Percentiles rank a stretch among this genome's conserved stretches.
These are phyloP conservation scores for Hypoxylon cercidicola DNA, from an alignment of 495 filamentous ascomycete species.

Conservation along the genomic window DNA sequence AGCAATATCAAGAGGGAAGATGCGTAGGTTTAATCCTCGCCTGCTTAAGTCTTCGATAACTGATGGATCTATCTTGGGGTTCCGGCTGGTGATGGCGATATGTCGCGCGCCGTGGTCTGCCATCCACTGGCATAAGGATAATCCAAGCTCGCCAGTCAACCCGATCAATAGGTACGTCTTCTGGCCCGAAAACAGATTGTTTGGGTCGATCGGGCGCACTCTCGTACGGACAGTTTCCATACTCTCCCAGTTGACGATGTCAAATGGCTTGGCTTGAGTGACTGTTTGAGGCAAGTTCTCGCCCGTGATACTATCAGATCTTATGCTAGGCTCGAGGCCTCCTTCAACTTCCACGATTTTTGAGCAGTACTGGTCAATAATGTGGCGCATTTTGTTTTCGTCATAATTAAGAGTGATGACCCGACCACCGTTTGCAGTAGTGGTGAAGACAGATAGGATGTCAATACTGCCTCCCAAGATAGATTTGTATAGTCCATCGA, in stretches of 20 bases:
- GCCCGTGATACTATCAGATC: no score
- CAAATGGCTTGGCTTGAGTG: no score
- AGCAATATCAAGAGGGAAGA: conserved; percentile 12
- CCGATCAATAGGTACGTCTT: conserved; percentile 62
- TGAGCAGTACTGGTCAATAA: no score
- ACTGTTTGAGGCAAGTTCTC: no score
- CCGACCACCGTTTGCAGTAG: no score
- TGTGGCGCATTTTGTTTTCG: no score
- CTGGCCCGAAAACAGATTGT: conserved; percentile 22
- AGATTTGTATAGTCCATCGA: no score
- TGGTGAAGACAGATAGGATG: no score
- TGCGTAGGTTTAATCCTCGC: background rate
- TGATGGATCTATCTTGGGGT: conserved; percentile 5
- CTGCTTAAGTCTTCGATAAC: conserved; percentile 11
- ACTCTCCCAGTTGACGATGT: conserved; percentile 25
- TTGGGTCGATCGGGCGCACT: background rate
- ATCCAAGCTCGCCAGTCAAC: conserved; percentile 57
- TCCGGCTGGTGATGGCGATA: conserved; percentile 59
- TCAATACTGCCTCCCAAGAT: no score
- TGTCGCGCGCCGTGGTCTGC: conserved; percentile 54
- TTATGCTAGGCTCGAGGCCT: no score
- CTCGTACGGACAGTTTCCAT: background rate
- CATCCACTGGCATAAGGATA: conserved; percentile 63
- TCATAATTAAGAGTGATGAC: no score
- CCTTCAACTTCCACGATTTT: no score